phyloP scores from a whole-genome alignment of 768 basidiomycete genomes.

The Leccinum barrowsii region DNA sequence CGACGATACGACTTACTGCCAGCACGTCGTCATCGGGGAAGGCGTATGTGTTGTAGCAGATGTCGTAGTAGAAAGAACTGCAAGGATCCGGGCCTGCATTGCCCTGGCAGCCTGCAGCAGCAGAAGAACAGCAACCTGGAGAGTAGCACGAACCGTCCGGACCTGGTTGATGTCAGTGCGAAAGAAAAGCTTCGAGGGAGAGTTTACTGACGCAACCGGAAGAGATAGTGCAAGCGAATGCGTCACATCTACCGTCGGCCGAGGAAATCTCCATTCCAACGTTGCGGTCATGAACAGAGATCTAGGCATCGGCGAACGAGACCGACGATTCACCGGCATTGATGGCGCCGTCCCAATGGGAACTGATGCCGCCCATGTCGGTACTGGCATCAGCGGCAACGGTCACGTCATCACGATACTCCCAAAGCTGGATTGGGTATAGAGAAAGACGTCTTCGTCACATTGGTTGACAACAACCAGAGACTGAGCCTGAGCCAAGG shows the following conservation, averaged over 20 bases:
- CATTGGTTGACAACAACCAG: constrained; percentile 28
- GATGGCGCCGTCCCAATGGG: constrained; percentile 30
- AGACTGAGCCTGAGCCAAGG: constrained; percentile 21
- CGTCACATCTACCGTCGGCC: constrained; percentile 20
- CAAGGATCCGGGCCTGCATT: constrained; percentile 28
- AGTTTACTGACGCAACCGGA: constrained; percentile 28
- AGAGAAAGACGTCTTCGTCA: constrained; percentile 26
- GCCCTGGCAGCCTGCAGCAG: constrained; percentile 22
- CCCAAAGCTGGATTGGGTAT: constrained; percentile 29
- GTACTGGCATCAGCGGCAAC: constrained; percentile 19
- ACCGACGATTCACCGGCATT: constrained; percentile 21
- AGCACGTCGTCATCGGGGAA: constrained; percentile 21
- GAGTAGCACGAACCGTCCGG: constrained; percentile 26
- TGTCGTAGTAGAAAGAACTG: constrained; percentile 27
- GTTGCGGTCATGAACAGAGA: constrained; percentile 18
- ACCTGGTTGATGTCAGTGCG: constrained; percentile 13
- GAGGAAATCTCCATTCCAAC: constrained; percentile 34
- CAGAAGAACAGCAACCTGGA: constrained; percentile 27
- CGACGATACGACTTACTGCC: constrained; percentile 5
- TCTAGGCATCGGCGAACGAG: neutral
- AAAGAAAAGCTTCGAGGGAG: neutral
- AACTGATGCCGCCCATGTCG: constrained; percentile 30
- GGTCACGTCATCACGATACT: constrained; percentile 22
- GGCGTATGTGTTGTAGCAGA: constrained; percentile 31
- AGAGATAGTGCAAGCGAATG: constrained; percentile 28